Conservation (phyloP, 2,329 filamentous ascomycete genomes). For the Aschersonia sp. region DNA sequence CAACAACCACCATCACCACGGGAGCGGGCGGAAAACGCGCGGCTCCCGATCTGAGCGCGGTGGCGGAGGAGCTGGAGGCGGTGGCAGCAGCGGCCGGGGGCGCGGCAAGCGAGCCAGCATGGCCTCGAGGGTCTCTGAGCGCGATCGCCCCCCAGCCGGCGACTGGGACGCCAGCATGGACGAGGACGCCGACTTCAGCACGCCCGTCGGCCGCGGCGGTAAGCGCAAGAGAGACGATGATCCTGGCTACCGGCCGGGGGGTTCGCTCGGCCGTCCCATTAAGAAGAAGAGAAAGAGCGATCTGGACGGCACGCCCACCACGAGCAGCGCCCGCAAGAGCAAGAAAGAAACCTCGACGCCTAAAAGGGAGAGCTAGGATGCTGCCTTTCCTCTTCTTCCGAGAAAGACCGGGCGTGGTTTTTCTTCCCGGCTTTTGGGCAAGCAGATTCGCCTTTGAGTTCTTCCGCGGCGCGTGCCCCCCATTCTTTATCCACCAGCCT, state of each 20-base stretch:
- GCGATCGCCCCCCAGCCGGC: constrained; percentile 7
- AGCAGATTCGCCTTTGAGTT: too few species aligned
- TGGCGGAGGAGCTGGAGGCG: too few species aligned
- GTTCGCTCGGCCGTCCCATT: constrained; percentile 33
- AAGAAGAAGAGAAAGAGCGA: constrained; percentile 49
- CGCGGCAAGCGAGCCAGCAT: constrained; percentile 19
- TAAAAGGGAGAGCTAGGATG: constrained; percentile 6
- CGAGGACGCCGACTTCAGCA: constrained; percentile 20
- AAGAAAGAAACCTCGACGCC: constrained; percentile 17
- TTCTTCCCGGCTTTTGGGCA: too few species aligned
- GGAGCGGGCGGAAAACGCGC: constrained; percentile 16
- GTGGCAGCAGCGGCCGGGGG: constrained; percentile 12
- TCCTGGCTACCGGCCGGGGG: constrained; percentile 42
- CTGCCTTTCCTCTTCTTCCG: background rate
- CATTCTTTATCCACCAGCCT: too few species aligned
- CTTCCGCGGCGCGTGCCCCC: too few species aligned
- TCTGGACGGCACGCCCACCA: constrained; percentile 19
- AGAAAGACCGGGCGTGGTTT: too few species aligned
- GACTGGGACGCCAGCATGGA: constrained; percentile 24
- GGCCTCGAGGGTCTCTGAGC: constrained; percentile 9
- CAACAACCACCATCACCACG: constrained; percentile 9
- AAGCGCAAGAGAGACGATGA: constrained; percentile 47
- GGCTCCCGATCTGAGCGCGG: constrained; percentile 15
- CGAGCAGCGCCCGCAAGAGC: constrained; percentile 12
- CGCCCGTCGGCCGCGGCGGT: constrained; percentile 14